phyloP scores from a whole-genome alignment of 2,329 filamentous ascomycete genomes.

The Coniochaeta sp. region DNA sequence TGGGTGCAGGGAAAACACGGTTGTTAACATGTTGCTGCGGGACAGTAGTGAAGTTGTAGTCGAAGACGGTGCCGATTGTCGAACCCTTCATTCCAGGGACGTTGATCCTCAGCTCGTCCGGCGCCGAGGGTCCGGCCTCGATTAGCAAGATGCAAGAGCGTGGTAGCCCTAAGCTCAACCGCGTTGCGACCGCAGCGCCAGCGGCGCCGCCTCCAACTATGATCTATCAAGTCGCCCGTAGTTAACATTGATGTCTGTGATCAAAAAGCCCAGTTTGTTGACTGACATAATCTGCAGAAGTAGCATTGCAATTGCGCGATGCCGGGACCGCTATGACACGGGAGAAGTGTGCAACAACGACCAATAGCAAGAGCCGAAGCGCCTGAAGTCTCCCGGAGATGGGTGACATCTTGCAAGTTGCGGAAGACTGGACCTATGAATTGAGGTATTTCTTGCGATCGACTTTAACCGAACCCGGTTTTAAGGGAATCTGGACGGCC shows the following conservation, averaged over 20 bases:
- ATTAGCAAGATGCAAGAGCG: conserved; percentile 20
- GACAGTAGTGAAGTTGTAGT: conserved; percentile 33
- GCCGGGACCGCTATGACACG: not conserved
- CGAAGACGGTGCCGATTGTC: conserved; percentile 16
- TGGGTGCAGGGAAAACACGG: conserved; percentile 32
- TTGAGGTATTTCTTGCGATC: not conserved
- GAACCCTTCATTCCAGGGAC: conserved; percentile 19
- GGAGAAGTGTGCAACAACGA: not conserved
- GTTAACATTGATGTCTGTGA: too few relatives aligned
- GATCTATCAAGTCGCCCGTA: conserved; percentile 11
- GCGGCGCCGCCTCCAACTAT: conserved; percentile 19
- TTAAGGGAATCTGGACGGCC: not conserved
- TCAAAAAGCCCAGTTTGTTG: not conserved
- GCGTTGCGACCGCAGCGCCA: conserved; percentile 16
- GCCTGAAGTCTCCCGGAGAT: not conserved
- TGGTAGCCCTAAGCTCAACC: conserved; percentile 15
- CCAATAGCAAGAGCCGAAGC: not conserved
- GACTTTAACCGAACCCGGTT: not conserved
- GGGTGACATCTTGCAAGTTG: not conserved
- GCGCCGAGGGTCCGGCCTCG: conserved; percentile 20
- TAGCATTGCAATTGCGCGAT: not conserved
- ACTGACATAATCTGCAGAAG: not conserved
- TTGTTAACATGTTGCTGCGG: conserved; percentile 29
- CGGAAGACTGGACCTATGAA: not conserved
- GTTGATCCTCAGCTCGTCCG: conserved; percentile 18